Base-by-base conservation (phyloP, 805 yeast species). In the Cyberlindnera subsufficiens region DNA sequence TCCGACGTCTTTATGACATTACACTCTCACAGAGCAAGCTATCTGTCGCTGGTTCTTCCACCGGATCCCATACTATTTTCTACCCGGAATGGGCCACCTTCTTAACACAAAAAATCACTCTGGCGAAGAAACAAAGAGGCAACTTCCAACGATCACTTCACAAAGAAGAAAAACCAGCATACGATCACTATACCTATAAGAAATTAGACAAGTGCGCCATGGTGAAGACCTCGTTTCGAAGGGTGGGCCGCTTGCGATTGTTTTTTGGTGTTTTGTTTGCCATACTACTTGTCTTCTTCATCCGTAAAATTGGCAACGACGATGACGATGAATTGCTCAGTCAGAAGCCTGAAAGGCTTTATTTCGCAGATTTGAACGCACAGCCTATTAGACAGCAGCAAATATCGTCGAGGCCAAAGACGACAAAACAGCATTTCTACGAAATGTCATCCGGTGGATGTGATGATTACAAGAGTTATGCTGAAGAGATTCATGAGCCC, bases 381-480 rank as follows among this genome's bases (percentile, higher is more conserved):
- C 50, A 43, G 43, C 11, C 15, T n/a, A 40, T 40, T 9, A 15
- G 32, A 18, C 19, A n/a, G 3, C 11, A 30, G n/a, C 29, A 37
- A 17, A 18, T 16, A 19, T 14, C 13, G 11, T 25, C 25, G 18
- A 11, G 10, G 4, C 25, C 20, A 20, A 18, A 38, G 29, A 41
- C 45, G 42, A 40, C 45, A 5, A 48, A 46, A 27, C 44, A 42
- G 16, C 45, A 42, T 30, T 44, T 49, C 42, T 49, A 49, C 33
- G 40, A 45, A 18, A 36, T 41, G 42, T 17, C 44, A 19, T 18
- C 42, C 9, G 46, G 45, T 6, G 44, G 44, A 37, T 86, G 95
- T 58, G 80, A 80, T 1, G 76, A 77, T 44, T 86, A 86, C 58
- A 72, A 73, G 17, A 74, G 71, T 0, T 86, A 82, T 56, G 72